Evolutionary conservation across 257 asterid genomes (phyloP), one percentile per base, ranked within the genome.

Genomic region (Salvia miltiorrhiza): DNA sequence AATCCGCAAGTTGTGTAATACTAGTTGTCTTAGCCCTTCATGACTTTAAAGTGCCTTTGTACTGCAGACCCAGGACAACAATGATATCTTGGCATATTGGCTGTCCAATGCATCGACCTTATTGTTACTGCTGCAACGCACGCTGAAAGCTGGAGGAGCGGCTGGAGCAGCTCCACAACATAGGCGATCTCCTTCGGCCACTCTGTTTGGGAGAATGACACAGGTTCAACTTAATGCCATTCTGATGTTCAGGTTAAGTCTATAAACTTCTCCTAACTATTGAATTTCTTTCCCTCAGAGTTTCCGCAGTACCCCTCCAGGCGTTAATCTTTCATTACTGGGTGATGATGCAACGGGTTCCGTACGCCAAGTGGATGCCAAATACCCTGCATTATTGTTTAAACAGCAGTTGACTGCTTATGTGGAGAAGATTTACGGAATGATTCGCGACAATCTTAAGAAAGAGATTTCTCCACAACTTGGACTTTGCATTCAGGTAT

Each of bases 151-250:
- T 71, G 96, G 96, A 60, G 96, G 89, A 55, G 86, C 86, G 75
- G 82, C 92, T 63, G 97, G 99, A 33, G 71, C 87, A 0, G 80
- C 93, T 59, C 92, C 97, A 65, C 92, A 82, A 63, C 96, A 94
- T 74, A 88, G 99, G 30, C 86, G 99, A 47, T 63, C 91, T 47
- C 83, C 96, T 58, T 90, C 97, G 21, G 95, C 97, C 65, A 77
- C 96, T 73, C 78, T 94, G 19, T 94, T 94, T 72, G 97, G 99
- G 82, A 94, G 97, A 80, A 94, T 94, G 99, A 89, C 97, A 32
- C 97, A 87, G 95, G 99, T 89, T 73, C 78, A 76, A 70, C 8
- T 75, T 56, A 44, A 32, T 20, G 24, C 20, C 35, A 24, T 55
- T 54, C 47, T 52, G 47, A 67, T 43, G 24, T n/a, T 37, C 16